phyloP scores from a whole-genome alignment of 768 basidiomycete genomes.

The Scleroderma citrinum region DNA sequence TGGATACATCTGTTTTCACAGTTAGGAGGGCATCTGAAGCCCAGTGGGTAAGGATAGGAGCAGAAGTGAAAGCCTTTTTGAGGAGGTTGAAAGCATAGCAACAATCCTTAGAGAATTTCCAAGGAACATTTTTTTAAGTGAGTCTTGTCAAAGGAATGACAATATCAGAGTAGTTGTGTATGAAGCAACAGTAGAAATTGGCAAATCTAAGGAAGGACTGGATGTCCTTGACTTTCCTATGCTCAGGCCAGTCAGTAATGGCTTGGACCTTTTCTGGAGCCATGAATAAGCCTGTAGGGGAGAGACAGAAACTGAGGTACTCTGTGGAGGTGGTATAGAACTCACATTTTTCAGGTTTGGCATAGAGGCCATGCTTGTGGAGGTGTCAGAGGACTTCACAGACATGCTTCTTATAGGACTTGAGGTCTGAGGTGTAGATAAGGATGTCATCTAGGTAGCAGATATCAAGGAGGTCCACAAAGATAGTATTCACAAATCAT shows the following conservation, averaged over 20 bases:
- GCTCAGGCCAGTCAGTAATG: conserved; percentile 28
- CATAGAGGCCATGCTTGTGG: conserved; percentile 16
- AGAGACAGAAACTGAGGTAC: conserved; percentile 32
- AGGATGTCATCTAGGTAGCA: conserved; percentile 38
- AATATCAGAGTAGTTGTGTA: neutral
- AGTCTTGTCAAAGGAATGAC: neutral
- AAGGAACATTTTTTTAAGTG: neutral
- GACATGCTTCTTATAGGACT: conserved; percentile 4
- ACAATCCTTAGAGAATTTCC: neutral
- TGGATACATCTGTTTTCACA: neutral
- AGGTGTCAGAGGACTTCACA: conserved; percentile 19
- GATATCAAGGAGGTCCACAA: conserved; percentile 17
- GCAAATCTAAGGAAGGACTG: neutral
- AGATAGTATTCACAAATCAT: conserved; percentile 14
- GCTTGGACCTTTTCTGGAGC: conserved; percentile 32
- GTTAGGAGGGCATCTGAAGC: neutral
- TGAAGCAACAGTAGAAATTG: too few species aligned
- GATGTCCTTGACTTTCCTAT: conserved; percentile 16
- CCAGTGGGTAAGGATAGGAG: too few species aligned
- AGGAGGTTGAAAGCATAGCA: neutral
- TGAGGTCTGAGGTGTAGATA: conserved; percentile 1
- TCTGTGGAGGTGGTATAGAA: conserved; percentile 16
- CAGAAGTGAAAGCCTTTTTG: neutral
- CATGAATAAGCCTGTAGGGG: conserved; percentile 27
- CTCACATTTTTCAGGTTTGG: conserved; percentile 8